Conservation (phyloP, 257 asterid species). For the Przewalskia tangutica region DNA sequence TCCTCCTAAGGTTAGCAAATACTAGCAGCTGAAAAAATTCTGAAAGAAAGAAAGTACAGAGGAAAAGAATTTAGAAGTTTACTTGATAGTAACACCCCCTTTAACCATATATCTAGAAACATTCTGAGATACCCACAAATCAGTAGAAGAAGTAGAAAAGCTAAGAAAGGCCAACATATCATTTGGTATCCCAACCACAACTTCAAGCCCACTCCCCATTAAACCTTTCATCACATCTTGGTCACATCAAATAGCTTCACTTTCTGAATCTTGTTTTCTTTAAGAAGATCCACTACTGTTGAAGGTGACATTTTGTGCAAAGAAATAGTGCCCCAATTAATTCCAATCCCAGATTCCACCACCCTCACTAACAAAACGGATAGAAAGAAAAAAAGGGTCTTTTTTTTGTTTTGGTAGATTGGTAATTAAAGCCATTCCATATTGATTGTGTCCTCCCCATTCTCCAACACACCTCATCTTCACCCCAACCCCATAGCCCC, state of each 20-base stretch:
- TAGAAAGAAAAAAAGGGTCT: not conserved
- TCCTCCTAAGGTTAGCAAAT: not conserved
- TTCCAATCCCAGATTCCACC: conserved; percentile 76
- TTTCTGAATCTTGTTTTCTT: conserved; percentile 52
- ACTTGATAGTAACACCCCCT: conserved; percentile 78
- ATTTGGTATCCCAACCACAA: conserved; percentile 85
- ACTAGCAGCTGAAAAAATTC: not conserved
- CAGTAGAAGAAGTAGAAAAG: conserved; percentile 47
- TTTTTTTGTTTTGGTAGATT: not conserved
- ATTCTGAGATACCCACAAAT: conserved; percentile 77
- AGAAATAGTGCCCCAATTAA: conserved; percentile 87
- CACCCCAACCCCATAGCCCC: too few relatives aligned
- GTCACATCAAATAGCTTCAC: conserved; percentile 85
- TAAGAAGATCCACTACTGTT: conserved; percentile 73
- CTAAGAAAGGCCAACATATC: conserved; percentile 56
- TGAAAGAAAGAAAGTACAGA: not conserved
- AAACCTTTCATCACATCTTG: conserved; percentile 45
- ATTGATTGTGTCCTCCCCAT: too few relatives aligned
- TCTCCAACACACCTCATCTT: too few relatives aligned
- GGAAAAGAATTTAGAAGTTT: not conserved
- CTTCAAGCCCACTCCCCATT: conserved; percentile 79
- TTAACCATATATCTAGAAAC: conserved; percentile 60
- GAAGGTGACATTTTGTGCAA: conserved; percentile 59
- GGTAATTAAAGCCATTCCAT: not conserved
- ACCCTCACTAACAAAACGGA: not conserved